Base-by-base conservation (phyloP, 176 grass and related monocot genomes). In the Carex cristatella region DNA sequence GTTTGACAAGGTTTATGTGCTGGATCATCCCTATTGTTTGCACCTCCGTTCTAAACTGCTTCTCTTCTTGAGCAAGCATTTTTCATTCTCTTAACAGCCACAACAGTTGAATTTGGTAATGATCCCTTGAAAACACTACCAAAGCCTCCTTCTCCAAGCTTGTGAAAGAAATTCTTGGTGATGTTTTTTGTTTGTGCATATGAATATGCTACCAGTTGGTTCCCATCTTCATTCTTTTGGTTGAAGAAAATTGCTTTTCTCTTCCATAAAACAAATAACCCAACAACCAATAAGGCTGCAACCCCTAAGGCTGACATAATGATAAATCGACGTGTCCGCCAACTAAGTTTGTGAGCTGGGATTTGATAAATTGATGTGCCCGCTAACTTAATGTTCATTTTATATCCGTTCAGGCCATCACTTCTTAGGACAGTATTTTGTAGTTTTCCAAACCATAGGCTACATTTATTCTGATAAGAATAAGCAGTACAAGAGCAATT, bases 1-100 rank as follows among this genome's bases (percentile, higher is more conserved):
- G 61, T 3, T 83, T 77, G 56, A 90, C 81, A 55, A 92, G 84
- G 54, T 92, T 92, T 4, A 83, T 66, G 61, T 90, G 85, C 23
- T 92, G 83, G 8, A 92, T 87, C 0, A 84, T 86, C 31, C 88
- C 85, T 10, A 92, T 83, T 10, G 91, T 89, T 75, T 84, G 87
- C 74, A 92, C 85, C 61, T 92, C 85, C 6, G 90, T 55, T 33
- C 87, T 84, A 23, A 89, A 92, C 61, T 92, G 33, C 44, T 92
- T 89, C 32, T 92, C 90, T 27, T 86, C 85, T n/a, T 15, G 78
- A 82, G 38, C 5, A 5, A 11, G 42, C 7, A 46, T 62, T 42
- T 63, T 87, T 86, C 6, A 92, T 63, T 30, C 57, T 87, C 53
- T 89, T 92, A 18, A 92, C 88, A 0, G 85, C 90, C 7, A 92